These are phyloP conservation scores for Turritis glabra DNA, from an alignment of 345 rosid genomes.

Conservation along the genomic window DNA sequence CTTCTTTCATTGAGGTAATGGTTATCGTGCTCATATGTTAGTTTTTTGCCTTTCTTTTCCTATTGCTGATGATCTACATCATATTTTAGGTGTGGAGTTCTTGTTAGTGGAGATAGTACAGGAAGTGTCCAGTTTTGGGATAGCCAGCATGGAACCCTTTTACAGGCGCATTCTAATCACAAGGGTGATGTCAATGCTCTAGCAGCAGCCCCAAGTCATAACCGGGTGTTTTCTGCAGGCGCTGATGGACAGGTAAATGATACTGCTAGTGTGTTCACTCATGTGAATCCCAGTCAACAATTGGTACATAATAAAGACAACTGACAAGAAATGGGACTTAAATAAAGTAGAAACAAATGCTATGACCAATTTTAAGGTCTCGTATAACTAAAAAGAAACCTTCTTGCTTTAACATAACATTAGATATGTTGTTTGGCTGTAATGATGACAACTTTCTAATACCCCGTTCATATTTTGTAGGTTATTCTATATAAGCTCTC, in stretches of 20 bases:
- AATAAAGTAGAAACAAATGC: not conserved
- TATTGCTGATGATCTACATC: constrained; percentile 20
- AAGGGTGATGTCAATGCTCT: constrained; percentile 92
- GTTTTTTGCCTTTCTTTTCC: not conserved
- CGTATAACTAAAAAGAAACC: not conserved
- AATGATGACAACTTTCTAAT: constrained; percentile 8
- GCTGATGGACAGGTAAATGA: constrained; percentile 87
- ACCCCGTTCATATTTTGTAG: constrained; percentile 40
- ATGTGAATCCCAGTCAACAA: not conserved
- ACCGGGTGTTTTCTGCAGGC: constrained; percentile 88
- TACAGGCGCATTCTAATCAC: constrained; percentile 80
- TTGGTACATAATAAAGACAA: not conserved
- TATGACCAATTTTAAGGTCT: not conserved
- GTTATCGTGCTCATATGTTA: not conserved
- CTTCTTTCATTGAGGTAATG: constrained; percentile 77
- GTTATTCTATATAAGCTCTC: constrained; percentile 82
- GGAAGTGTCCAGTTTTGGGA: constrained; percentile 98
- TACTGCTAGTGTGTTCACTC: constrained; percentile 17
- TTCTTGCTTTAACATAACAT: not conserved
- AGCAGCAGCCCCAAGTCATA: constrained; percentile 84
- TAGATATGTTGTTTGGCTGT: constrained; percentile 8
- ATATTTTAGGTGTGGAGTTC: constrained; percentile 68
- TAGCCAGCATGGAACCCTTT: constrained; percentile 75
- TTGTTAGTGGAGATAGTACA: constrained; percentile 91
- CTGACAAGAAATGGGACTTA: not conserved